Conservation (phyloP, 257 asterid genomes). For the Misopates orontium region DNA sequence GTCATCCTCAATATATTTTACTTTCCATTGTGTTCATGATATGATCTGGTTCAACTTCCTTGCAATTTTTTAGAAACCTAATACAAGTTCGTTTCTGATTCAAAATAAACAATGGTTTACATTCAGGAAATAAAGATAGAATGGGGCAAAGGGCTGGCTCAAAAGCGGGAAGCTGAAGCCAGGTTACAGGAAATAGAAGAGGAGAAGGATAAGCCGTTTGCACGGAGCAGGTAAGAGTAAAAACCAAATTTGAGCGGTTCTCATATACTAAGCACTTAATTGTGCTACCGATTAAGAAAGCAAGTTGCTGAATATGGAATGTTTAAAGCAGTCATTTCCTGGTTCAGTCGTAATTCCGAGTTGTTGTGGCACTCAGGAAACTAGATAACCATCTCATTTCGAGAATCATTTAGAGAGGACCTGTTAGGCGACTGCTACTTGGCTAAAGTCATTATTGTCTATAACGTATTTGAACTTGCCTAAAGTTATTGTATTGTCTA, state of each 20-base stretch:
- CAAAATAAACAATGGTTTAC: constrained; percentile 16
- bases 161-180: constrained; percentile 88
- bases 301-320: constrained; percentile 4
- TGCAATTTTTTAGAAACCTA: too few species aligned
- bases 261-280: not conserved
- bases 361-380: not conserved
- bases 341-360: not conserved
- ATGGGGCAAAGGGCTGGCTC: constrained; percentile 95
- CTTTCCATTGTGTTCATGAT: too few species aligned
- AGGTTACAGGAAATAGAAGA: constrained; percentile 63
- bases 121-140: constrained; percentile 83
- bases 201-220: constrained; percentile 96
- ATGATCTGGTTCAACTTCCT: too few species aligned
- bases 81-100: too few species aligned
- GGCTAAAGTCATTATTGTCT: constrained; percentile 2
- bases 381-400: not conserved
- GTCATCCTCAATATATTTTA: too few species aligned
- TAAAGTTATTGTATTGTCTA: not conserved
- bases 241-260: constrained; percentile 9
- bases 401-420: not conserved
- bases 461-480: constrained; percentile 23
- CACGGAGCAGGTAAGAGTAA: constrained; percentile 66
- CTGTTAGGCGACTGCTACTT: constrained; percentile 5
- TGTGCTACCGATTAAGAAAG: not conserved
- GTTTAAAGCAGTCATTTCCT: not conserved